Evolutionary conservation across 140 eudicot species (phyloP), one percentile per base, ranked within the genome.

Genomic region (Oenanthe javanica): DNA sequence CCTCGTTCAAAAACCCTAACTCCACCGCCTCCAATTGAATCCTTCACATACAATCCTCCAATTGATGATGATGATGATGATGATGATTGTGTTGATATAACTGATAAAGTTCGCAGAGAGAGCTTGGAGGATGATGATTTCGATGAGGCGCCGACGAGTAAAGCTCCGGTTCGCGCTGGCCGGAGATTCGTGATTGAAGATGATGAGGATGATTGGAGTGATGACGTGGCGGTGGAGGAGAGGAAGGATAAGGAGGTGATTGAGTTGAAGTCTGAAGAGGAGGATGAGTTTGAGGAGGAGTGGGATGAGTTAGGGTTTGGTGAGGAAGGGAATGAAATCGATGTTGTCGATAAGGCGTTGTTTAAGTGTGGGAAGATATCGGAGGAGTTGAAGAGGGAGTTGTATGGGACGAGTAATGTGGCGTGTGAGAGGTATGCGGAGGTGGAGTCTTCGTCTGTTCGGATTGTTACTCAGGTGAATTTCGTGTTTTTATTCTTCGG

Each of bases 301-400:
- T 31, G 36, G 36, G 36, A 31, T 31, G 83, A 81, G 1, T 73
- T 80, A 42, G 89, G 86, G 79, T 81, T 80, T 72, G 88, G 79
- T 21, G 83, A 79, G 38, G 83, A 82, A 49, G 83, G 69, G 72
- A 90, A 85, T 77, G 88, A 82, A 42, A 81, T 75, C 15, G 96
- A 94, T 82, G 89, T 95, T 25, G 95, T 95, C 27, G 95, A 90
- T 64, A 92, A 88, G 84, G 99, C 99, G 52, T 84, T 95, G 88
- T 90, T 79, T 16, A 95, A 90, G 79, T 95, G 99, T 79, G 90
- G 86, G 19, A 87, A 89, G 46, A 91, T 95, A 83, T 95, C 99
- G 6, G 91, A 86, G 18, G 93, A 95, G 79, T 84, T 95, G 48
- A 80, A 90, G 84, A 86, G 81, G 16, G 97, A 95, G 76, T 48